Conservation (phyloP, 2,329 filamentous ascomycete species). For the Zasmidium cellare region DNA sequence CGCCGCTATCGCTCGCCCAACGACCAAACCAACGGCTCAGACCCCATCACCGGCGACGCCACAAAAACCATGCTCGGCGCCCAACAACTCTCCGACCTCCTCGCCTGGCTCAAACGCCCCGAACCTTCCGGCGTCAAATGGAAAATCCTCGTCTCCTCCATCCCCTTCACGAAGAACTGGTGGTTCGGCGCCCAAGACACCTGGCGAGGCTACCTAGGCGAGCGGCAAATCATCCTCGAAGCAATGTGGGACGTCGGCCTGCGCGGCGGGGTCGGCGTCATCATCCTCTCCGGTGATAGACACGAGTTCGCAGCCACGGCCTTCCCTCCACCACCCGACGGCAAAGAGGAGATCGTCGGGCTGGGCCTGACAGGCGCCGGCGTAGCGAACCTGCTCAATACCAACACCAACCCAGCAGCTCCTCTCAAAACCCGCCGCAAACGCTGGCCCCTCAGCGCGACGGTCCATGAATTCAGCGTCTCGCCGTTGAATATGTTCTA, state of each 20-base stretch:
- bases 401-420: slow-evolving; percentile 1
- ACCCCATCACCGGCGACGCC: slow-evolving; percentile 45
- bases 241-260: slow-evolving; percentile 88
- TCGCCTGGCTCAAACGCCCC: slow-evolving; percentile 71
- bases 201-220: slow-evolving; percentile 86
- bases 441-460: slow-evolving; percentile 60
- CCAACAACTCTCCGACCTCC: slow-evolving; percentile 75
- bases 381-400: slow-evolving; percentile 19
- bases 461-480: slow-evolving; percentile 87
- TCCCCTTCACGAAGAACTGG: slow-evolving; percentile 99
- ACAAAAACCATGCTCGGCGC: slow-evolving; percentile 83
- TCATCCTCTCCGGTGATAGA: slow-evolving; percentile 87
- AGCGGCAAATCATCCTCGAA: slow-evolving; percentile 77
- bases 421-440: slow-evolving; percentile 26
- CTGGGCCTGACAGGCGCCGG: slow-evolving; percentile 27
- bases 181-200: slow-evolving; percentile 83
- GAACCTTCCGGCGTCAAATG: slow-evolving; percentile 79
- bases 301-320: slow-evolving; percentile 94
- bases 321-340: slow-evolving; percentile 58
- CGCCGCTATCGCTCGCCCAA: slow-evolving; percentile 76
- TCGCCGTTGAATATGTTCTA: slow-evolving; percentile 95
- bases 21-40: slow-evolving; percentile 60
- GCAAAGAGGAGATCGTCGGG: slow-evolving; percentile 42
- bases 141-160: slow-evolving; percentile 88
- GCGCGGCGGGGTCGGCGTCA: slow-evolving; percentile 68